Evolutionary conservation across 345 rosid genomes (phyloP), one percentile per base, ranked within the genome.

Genomic region (Noccaea caerulescens): DNA sequence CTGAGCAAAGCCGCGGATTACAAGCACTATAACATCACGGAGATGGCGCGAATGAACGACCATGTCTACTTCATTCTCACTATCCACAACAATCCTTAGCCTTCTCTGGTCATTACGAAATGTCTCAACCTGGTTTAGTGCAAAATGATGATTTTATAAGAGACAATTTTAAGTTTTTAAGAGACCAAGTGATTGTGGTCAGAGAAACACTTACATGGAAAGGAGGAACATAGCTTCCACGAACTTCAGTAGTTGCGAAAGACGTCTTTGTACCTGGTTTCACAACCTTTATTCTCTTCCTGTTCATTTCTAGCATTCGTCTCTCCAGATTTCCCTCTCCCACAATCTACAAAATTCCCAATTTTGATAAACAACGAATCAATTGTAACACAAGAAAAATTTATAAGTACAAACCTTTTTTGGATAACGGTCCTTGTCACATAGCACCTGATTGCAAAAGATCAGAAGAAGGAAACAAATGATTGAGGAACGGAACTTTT

Each of bases 211-310:
- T 80, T 84, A 93, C 98, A 71, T 91, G 97, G 69, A 93, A 93
- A 5, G 98, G 98, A 76, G 96, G 97, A 78, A 84, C 86, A 65
- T 84, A 93, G 81, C 77, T 91, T 81, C 98, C 98, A 34, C 98
- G 94, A 79, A 89, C 86, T 82, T 93, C 98, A 20, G 96, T 89
- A 23, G 84, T 77, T 25, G 98, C 84, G 61, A 93, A 93, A 34
- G 88, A 84, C 46, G 98, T 89, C 82, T 93, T 93, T 2, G 98
- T 80, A 42, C 97, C 96, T n/a, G 93, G 97, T 80, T 91, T 93
- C 54, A 93, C 88, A 75, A 93, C 98, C 82, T 93, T 91, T 51
- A 91, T 46, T 80, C 97, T 79, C 85, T 91, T 93, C 69, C 83
- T 82, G 77, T 93, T 93, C 74, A 89, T 80, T 81, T 93, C 97